Percentiles rank a stretch among this genome's conserved stretches.
phyloP scores from a whole-genome alignment of 208 protist species.

The Phytomonas sp. region DNA sequence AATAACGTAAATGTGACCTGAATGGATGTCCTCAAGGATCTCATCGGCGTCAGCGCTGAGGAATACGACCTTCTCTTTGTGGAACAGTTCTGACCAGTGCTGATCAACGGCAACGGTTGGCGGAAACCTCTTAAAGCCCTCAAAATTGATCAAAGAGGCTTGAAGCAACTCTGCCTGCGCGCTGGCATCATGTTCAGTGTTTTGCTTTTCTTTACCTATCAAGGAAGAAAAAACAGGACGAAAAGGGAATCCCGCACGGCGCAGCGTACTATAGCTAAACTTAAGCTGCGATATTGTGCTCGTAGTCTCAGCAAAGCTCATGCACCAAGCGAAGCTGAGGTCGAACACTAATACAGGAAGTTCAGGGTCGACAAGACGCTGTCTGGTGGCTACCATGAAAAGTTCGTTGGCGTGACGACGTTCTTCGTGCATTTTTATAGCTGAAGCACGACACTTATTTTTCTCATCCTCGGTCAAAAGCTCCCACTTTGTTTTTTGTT shows the following conservation, averaged over 20 bases:
- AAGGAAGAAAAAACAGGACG: constrained; percentile 65
- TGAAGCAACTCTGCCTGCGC: constrained; percentile 30
- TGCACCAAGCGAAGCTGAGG: constrained; percentile 83
- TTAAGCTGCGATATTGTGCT: constrained; percentile 83
- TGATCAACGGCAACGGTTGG: constrained; percentile 19
- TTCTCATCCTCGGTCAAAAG: constrained; percentile 40
- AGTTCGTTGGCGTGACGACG: constrained; percentile 31
- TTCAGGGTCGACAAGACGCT: constrained; percentile 23
- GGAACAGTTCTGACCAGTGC: constrained; percentile 67
- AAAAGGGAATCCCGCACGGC: constrained; percentile 56
- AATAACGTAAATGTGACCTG: constrained; percentile 63
- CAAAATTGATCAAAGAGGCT: constrained; percentile 29
- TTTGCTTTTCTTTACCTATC: constrained; percentile 28
- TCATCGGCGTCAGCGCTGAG: constrained; percentile 71
- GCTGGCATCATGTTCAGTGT: constrained; percentile 17
- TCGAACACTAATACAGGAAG: constrained; percentile 73
- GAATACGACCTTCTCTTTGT: constrained; percentile 39
- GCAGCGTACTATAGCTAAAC: constrained; percentile 74
- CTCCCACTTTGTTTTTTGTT: constrained; percentile 44
- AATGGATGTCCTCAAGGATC: constrained; percentile 46
- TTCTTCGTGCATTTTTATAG: constrained; percentile 32
- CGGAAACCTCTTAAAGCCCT: constrained; percentile 64
- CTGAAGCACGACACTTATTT: constrained; percentile 25
- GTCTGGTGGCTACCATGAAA: constrained; percentile 18
- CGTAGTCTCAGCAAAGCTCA: constrained; percentile 63